These are phyloP conservation scores for Rhynchospora pubera DNA, from an alignment of 176 grass and related monocot genomes.

Conservation along the genomic window DNA sequence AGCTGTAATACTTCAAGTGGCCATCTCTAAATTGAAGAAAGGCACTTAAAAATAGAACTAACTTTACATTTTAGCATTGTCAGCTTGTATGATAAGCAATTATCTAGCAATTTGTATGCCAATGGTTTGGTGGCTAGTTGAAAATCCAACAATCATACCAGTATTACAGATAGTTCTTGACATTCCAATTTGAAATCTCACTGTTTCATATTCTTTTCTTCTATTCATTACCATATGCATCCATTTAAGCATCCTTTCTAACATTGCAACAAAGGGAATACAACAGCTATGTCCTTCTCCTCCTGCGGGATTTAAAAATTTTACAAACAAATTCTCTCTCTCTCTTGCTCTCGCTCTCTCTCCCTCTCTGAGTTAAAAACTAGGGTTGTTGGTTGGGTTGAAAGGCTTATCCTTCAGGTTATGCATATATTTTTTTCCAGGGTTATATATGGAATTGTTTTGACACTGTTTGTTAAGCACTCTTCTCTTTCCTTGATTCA, in stretches of 20 bases:
- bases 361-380: not conserved
- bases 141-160: not conserved
- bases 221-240: too few species aligned
- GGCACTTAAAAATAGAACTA: too few species aligned
- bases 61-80: not conserved
- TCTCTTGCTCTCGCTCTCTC: too few species aligned
- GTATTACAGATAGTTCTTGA: too few species aligned
- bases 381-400: not conserved
- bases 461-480: not conserved
- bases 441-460: not conserved
- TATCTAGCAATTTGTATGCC: not conserved
- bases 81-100: not conserved
- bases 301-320: too few species aligned
- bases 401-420: not conserved
- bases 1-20: too few species aligned
- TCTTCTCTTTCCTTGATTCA: not conserved
- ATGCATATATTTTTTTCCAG: not conserved
- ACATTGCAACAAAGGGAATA: too few species aligned
- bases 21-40: too few species aligned
- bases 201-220: too few species aligned
- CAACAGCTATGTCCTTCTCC: too few species aligned
- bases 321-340: not conserved
- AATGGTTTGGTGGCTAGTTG: not conserved
- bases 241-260: too few species aligned
- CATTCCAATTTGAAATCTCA: too few species aligned